Evolutionary conservation across 78 protist genomes (phyloP).

Genomic region (Ministeria vibrans): DNA sequence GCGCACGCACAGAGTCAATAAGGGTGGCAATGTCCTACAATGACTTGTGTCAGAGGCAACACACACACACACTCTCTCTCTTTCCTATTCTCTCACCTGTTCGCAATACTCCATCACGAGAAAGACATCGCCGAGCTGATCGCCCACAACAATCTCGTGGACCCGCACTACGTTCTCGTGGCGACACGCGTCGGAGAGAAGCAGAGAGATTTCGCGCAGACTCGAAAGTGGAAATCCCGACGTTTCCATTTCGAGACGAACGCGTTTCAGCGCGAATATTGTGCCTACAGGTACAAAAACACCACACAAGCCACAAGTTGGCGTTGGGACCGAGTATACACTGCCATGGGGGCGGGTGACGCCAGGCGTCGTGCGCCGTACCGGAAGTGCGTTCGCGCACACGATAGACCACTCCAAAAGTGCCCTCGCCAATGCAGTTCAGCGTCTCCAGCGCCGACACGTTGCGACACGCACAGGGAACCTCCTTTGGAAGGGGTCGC

Average conservation of each 20-base stretch:
- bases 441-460: no score
- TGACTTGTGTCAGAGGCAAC: no score
- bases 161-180: slow-evolving; percentile 21
- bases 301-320: no score
- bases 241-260: slow-evolving; percentile 29
- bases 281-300: neutral
- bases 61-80: slow-evolving; percentile 9
- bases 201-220: slow-evolving; percentile 29
- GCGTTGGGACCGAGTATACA: no score
- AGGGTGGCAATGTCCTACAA: slow-evolving; percentile 25
- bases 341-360: no score
- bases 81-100: neutral
- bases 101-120: slow-evolving; percentile 29
- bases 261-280: slow-evolving; percentile 17
- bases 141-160: slow-evolving; percentile 37
- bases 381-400: neutral
- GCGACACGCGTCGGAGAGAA: slow-evolving; percentile 7
- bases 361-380: neutral
- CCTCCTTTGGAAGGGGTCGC: no score
- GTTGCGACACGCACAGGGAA: no score
- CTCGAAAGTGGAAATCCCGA: slow-evolving; percentile 37
- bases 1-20: neutral
- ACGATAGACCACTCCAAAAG: slow-evolving; percentile 31
- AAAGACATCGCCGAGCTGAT: slow-evolving; percentile 1
- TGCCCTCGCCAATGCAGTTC: slow-evolving; percentile 22